phyloP scores from a whole-genome alignment of 768 basidiomycete genomes.

The Lentinus tigrinus region DNA sequence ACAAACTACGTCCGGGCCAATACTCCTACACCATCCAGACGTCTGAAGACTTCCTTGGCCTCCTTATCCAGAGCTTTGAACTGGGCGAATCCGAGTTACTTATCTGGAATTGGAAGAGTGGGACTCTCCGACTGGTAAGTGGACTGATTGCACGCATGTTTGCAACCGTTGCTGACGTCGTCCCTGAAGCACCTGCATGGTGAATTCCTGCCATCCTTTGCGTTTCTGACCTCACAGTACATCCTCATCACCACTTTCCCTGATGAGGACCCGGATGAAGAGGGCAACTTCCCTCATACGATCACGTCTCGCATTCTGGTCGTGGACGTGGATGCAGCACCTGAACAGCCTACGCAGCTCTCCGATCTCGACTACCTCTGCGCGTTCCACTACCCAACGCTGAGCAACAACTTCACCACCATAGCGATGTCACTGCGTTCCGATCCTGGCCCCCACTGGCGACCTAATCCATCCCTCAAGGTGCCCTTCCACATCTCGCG shows the following conservation, averaged over 20 bases:
- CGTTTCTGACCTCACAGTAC: conserved; percentile 25
- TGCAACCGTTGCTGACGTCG: not conserved
- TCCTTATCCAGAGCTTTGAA: conserved; percentile 42
- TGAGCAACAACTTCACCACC: conserved; percentile 28
- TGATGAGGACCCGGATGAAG: conserved; percentile 22
- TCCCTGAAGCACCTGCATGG: conserved; percentile 12
- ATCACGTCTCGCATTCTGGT: conserved; percentile 32
- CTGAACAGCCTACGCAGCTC: conserved; percentile 29
- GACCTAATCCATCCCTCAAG: conserved; percentile 30
- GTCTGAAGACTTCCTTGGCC: conserved; percentile 48
- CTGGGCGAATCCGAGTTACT: conserved; percentile 43
- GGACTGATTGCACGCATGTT: not conserved
- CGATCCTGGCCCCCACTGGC: conserved; percentile 52
- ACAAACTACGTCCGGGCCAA: not conserved
- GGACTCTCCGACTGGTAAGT: conserved; percentile 47
- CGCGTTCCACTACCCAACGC: conserved; percentile 42
- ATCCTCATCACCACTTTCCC: conserved; percentile 22
- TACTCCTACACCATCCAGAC: conserved; percentile 53
- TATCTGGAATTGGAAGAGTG: conserved; percentile 70
- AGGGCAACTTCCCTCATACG: conserved; percentile 18
- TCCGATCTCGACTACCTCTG: conserved; percentile 33
- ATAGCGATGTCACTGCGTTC: conserved; percentile 46
- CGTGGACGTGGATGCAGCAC: conserved; percentile 39
- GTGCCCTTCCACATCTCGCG: conserved; percentile 49
- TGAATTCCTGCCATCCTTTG: conserved; percentile 21